Evolutionary conservation across 164 flowering plant species (phyloP), one percentile per base, ranked within the genome.

Genomic region (Protea cynaroides): DNA sequence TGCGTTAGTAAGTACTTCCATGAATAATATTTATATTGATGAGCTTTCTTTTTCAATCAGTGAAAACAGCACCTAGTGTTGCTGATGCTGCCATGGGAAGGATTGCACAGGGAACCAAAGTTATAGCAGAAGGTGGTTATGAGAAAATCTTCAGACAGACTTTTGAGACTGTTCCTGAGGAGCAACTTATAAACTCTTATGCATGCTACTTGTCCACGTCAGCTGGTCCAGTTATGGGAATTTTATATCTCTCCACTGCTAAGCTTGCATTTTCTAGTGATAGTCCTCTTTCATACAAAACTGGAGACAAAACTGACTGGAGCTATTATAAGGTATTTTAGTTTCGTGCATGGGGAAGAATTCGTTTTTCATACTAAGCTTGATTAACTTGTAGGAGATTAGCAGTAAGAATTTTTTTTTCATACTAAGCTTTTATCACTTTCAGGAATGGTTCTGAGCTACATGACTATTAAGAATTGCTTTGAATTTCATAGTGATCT

Each of bases 11-110:
- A 36, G 23, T 52, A n/a, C 17, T 14, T 37, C 5, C 8, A 19
- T 53, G 50, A 22, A 51, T 36, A 29, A 36, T 62, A 14, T 25
- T 51, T 56, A 21, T 69, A 12, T 8, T 71, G 24, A 50, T 40
- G 5, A 36, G 5, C 8, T 36, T 36, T 46, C 34, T 8, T 51
- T 21, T 19, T 12, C 46, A 64, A 70, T 60, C 63, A 89, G 96
- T 89, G 83, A 87, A 77, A 81, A 89, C 96, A 14, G 75, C 80
- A 25, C 92, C 96, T 11, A 89, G 96, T 76, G 64, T 89, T 79
- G 78, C 88, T 66, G 96, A 85, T 64, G 89, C 92, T 70, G 92
- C 96, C 62, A 75, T 89, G 82, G 93, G 91, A 65, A 85, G 92
- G 77, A 87, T 89, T 70, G 90, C 92, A 17, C 93, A 85, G 58